phyloP scores from a whole-genome alignment of 495 filamentous ascomycete genomes.

The Penicillium coprophilum region DNA sequence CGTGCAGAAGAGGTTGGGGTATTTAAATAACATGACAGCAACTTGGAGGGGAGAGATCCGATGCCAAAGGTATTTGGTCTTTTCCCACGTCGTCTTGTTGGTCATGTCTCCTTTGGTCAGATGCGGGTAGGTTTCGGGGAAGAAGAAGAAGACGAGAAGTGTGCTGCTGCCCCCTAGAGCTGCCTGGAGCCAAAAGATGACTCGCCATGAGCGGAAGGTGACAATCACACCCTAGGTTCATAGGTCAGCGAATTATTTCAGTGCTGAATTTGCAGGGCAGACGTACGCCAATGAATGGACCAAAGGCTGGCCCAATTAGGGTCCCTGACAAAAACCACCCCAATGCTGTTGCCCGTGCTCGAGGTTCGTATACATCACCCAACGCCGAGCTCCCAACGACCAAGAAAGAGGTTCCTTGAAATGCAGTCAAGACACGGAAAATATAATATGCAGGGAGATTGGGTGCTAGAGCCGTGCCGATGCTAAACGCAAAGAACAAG shows the following conservation, averaged over 20 bases:
- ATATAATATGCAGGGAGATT: constrained; percentile 67
- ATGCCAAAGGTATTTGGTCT: constrained; percentile 53
- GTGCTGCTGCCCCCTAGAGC: constrained; percentile 58
- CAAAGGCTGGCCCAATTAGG: constrained; percentile 68
- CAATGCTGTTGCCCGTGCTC: constrained; percentile 65
- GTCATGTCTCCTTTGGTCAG: constrained; percentile 55
- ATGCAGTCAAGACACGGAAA: constrained; percentile 67
- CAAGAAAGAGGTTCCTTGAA: constrained; percentile 69
- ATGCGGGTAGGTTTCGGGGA: constrained; percentile 69
- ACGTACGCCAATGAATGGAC: constrained; percentile 59
- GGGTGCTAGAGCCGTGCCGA: constrained; percentile 66
- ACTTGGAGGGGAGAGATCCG: constrained; percentile 65
- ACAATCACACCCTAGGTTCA: constrained; percentile 59
- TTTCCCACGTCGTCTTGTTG: constrained; percentile 46
- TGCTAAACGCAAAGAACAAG: constrained; percentile 61
- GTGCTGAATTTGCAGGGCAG: neutral
- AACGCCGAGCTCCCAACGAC: constrained; percentile 64
- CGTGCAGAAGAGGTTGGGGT: constrained; percentile 64
- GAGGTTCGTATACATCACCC: constrained; percentile 63
- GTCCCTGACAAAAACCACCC: constrained; percentile 71
- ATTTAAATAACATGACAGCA: constrained; percentile 53
- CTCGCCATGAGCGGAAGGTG: constrained; percentile 65
- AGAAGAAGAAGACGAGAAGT: constrained; percentile 60
- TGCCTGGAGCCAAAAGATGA: constrained; percentile 72
- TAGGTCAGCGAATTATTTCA: constrained; percentile 4